phyloP scores from a whole-genome alignment of 768 basidiomycete genomes.

The Rhodotorula taiwanensis region DNA sequence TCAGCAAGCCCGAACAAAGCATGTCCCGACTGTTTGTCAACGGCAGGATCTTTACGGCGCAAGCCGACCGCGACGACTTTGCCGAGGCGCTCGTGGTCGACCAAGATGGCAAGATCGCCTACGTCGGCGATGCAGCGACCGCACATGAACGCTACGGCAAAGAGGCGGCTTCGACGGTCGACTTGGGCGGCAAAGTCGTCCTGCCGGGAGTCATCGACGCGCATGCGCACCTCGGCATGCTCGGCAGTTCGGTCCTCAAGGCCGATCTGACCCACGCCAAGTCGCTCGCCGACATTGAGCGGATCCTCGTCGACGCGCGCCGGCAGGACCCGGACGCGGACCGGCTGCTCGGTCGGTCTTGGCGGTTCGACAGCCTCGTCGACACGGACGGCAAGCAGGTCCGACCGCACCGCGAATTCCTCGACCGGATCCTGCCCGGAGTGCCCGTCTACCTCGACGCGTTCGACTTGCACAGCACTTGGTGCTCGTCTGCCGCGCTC shows the following conservation, averaged over 20 bases:
- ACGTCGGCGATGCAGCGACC: not conserved
- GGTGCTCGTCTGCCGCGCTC: constrained; percentile 34
- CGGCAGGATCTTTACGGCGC: no score
- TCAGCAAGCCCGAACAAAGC: no score
- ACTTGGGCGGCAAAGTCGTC: constrained; percentile 24
- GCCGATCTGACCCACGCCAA: constrained; percentile 9
- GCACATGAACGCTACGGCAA: no score
- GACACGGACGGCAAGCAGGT: no score
- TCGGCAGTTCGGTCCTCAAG: constrained; percentile 22
- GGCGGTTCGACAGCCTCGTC: no score
- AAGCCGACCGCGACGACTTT: no score
- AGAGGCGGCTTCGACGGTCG: constrained; percentile 36
- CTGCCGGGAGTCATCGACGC: constrained; percentile 37
- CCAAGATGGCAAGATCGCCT: no score
- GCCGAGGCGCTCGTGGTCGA: no score
- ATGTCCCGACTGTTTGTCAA: no score
- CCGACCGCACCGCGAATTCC: no score
- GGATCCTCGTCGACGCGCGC: constrained; percentile 2
- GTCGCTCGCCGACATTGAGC: constrained; percentile 19
- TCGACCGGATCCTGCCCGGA: constrained; percentile 23
- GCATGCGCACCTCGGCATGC: constrained; percentile 34
- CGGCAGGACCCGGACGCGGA: constrained; percentile 4
- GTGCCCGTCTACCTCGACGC: constrained; percentile 20
- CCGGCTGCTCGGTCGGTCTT: constrained; percentile 21
- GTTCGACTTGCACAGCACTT: constrained; percentile 32